Evolutionary conservation across 2,329 filamentous ascomycete species (phyloP).

Genomic region (Ophiostoma piceae): DNA sequence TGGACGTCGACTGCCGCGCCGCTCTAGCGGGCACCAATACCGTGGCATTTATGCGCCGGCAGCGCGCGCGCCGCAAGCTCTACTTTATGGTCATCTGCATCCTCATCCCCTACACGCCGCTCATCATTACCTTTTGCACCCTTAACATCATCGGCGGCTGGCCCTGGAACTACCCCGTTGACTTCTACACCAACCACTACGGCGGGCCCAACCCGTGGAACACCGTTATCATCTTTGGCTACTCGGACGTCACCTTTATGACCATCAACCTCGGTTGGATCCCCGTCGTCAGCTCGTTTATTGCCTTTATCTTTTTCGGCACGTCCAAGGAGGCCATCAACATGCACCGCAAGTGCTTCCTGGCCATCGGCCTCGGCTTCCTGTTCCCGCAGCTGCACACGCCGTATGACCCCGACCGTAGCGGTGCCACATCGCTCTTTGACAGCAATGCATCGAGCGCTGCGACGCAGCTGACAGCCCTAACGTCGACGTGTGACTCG

Average conservation of each 20-base stretch:
- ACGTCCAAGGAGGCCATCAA: conserved; percentile 50
- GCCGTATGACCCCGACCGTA: conserved; percentile 31
- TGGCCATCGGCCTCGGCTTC: conserved; percentile 40
- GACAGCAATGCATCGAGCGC: conserved; percentile 12
- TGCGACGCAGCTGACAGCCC: conserved; percentile 8
- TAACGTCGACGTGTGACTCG: conserved; percentile 14
- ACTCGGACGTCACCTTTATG: conserved; percentile 37
- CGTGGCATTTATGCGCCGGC: conserved; percentile 39
- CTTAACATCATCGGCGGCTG: conserved; percentile 38
- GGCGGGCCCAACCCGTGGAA: conserved; percentile 40
- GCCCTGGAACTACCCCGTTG: conserved; percentile 36
- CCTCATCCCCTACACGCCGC: conserved; percentile 47
- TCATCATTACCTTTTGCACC: conserved; percentile 40
- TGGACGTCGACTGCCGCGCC: conserved; percentile 40
- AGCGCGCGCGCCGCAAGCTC: conserved; percentile 47
- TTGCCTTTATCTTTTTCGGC: conserved; percentile 52
- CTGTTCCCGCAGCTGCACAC: conserved; percentile 41
- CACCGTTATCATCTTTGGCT: conserved; percentile 44
- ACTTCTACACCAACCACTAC: conserved; percentile 42
- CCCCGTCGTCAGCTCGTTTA: conserved; percentile 42
- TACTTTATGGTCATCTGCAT: conserved; percentile 53
- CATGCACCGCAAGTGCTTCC: conserved; percentile 41
- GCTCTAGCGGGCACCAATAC: conserved; percentile 38
- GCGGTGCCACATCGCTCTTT: not conserved
- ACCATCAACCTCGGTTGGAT: conserved; percentile 47